Base-by-base conservation (phyloP, 768 basidiomycete species). In the Tylopilus cervinicoccineus region DNA sequence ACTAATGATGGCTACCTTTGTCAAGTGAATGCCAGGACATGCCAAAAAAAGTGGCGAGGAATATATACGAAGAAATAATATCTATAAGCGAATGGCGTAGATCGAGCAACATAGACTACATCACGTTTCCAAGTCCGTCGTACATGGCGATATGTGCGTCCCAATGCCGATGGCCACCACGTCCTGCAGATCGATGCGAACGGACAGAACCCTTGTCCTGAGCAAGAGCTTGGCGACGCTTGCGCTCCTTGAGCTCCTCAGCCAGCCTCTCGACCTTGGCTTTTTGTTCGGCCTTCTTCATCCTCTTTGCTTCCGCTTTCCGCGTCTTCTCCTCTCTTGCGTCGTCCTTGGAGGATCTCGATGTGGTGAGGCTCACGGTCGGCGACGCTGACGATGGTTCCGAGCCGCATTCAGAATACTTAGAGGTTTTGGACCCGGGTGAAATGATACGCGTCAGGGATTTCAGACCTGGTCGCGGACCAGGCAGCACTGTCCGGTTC, bases 211-310 rank as follows among this genome's bases (percentile, higher is more conserved):
- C 46, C 49, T 48, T 61, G 38, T 74, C 72, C 12, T 48, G 46
- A 8, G 63, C 60, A 3, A 63, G 60, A 7, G 47, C 51, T 38
- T 60, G 59, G 12, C 68, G 69, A 51, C 68, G 56, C 63, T 61
- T 53, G 58, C 60, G 66, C 43, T 68, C 67, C 59, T 72, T 75
- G 52, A 78, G 66, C 39, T 76, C 69, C 47, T 66, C 58, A n/a
- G 77, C 76, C 27, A 78, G 65, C 43, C 68, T 68, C 48, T 75
- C 72, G 27, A 62, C 64, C 53, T 62, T 70, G 45, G 68, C 68
- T 28, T 69, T 66, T 40, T 69, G 62, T 43, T 72, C 66, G 10
- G 72, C 70, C 64, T 73, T 76, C 52, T 71, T 70, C 62, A 66
- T 62, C 53, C 47, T 58, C 60, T 75, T 73, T 38, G 72, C 71